phyloP scores from a whole-genome alignment of 2,329 filamentous ascomycete species.

The Fusarium cyanostomum region DNA sequence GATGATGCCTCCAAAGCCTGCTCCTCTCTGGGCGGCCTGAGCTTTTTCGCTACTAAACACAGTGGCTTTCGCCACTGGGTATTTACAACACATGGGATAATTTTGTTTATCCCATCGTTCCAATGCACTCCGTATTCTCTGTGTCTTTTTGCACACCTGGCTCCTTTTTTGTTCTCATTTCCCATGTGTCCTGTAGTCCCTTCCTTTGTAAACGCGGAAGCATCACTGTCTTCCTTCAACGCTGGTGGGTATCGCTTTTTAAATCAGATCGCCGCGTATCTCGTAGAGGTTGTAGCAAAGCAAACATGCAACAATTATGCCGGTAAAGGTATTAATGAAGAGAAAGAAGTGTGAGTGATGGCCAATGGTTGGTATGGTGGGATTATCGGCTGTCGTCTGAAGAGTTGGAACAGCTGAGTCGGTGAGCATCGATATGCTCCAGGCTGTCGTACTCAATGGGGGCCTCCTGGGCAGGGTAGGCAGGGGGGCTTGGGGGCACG shows the following conservation, averaged over 20 bases:
- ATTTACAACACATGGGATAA: conserved; percentile 26
- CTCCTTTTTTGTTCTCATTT: conserved; percentile 27
- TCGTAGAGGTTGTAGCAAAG: conserved; percentile 35
- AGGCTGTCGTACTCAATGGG: conserved; percentile 54
- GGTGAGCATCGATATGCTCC: conserved; percentile 45
- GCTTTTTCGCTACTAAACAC: conserved; percentile 28
- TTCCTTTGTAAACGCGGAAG: conserved; percentile 40
- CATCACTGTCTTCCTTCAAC: conserved; percentile 38
- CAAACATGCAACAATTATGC: conserved; percentile 18
- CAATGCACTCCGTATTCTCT: conserved; percentile 8
- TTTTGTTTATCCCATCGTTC: conserved; percentile 14
- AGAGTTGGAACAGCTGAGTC: conserved; percentile 39
- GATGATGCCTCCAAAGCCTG: conserved; percentile 23
- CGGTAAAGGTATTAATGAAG: conserved; percentile 18
- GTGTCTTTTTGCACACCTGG: conserved; percentile 28
- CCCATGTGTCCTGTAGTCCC: conserved; percentile 41
- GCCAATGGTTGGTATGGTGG: background rate
- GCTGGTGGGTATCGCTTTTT: conserved; percentile 44
- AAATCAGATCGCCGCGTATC: conserved; percentile 43
- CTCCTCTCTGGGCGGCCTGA: conserved; percentile 27
- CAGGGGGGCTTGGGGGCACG: conserved; percentile 85
- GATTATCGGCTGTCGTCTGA: conserved; percentile 29
- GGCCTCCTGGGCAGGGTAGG: conserved; percentile 60
- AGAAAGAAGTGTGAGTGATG: conserved; percentile 5
- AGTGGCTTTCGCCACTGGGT: conserved; percentile 26